These are phyloP conservation scores for Cladosporium sp. DNA, from an alignment of 2,329 filamentous ascomycete genomes.

Conservation along the genomic window DNA sequence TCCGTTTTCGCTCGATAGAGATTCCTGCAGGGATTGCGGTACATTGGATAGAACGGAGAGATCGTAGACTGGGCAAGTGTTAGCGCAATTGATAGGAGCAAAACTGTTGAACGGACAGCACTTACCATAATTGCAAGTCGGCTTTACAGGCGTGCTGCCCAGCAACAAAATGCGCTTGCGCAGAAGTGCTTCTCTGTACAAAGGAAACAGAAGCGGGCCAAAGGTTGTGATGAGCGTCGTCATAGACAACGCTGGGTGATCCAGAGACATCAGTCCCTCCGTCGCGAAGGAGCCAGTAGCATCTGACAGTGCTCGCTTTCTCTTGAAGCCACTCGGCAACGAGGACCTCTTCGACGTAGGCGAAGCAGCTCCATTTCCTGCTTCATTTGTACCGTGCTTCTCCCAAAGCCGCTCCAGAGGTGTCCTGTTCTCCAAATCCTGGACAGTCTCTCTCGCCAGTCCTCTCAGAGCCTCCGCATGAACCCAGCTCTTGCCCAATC, in stretches of 20 bases:
- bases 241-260: constrained; percentile 84
- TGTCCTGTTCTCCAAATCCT: constrained; percentile 59
- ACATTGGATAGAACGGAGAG: constrained; percentile 91
- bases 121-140: constrained; percentile 53
- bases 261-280: constrained; percentile 65
- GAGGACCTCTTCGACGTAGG: background rate
- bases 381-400: constrained; percentile 26
- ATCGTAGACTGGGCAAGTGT: constrained; percentile 68
- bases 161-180: constrained; percentile 86
- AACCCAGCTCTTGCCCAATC: constrained; percentile 83
- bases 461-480: constrained; percentile 73
- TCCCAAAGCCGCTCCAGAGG: constrained; percentile 80
- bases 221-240: constrained; percentile 74
- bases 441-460: constrained; percentile 65
- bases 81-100: background rate
- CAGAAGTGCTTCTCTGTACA: constrained; percentile 81
- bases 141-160: constrained; percentile 78
- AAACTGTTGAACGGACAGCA: too few relatives aligned
- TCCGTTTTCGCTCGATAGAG: constrained; percentile 61
- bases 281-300: constrained; percentile 55
- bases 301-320: constrained; percentile 41
- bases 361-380: constrained; percentile 18
- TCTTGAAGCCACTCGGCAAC: constrained; percentile 7
- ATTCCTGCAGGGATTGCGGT: constrained; percentile 66
- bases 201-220: constrained; percentile 85